These are phyloP conservation scores for Pulicaria dysenterica DNA, from an alignment of 129 eudicot species.

Conservation along the genomic window DNA sequence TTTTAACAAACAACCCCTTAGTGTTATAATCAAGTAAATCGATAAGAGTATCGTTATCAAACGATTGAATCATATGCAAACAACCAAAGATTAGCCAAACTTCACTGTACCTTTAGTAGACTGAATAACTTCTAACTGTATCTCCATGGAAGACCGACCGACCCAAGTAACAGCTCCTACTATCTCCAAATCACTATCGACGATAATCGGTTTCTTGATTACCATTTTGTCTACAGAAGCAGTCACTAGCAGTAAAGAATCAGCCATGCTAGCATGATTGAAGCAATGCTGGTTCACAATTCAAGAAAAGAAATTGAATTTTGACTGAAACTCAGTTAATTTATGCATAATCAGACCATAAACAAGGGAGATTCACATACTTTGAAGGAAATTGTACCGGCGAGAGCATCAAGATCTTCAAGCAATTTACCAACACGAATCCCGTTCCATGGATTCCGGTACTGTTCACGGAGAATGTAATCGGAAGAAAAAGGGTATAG, in stretches of 20 bases:
- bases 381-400: conserved; percentile 93
- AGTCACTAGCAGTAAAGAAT: conserved; percentile 76
- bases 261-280: conserved; percentile 55
- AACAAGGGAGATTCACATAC: conserved; percentile 24
- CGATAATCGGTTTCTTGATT: conserved; percentile 72
- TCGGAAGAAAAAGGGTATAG: conserved; percentile 65
- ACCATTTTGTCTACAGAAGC: conserved; percentile 97
- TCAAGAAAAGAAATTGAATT: conserved; percentile 3
- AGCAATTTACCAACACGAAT: conserved; percentile 87
- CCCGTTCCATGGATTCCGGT: conserved; percentile 91
- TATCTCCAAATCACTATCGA: conserved; percentile 66
- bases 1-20: too few relatives aligned
- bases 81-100: background rate
- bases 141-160: conserved; percentile 95
- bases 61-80: background rate
- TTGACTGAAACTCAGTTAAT: background rate
- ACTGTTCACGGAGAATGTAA: conserved; percentile 82
- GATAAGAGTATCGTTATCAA: background rate
- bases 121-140: conserved; percentile 81
- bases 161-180: conserved; percentile 96
- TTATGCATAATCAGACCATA: background rate
- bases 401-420: conserved; percentile 97
- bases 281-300: conserved; percentile 73
- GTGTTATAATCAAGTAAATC: too few relatives aligned
- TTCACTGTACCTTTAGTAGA: conserved; percentile 43